Base-by-base conservation (phyloP, 2,329 filamentous ascomycete species). In the Clarireedia sp. region DNA sequence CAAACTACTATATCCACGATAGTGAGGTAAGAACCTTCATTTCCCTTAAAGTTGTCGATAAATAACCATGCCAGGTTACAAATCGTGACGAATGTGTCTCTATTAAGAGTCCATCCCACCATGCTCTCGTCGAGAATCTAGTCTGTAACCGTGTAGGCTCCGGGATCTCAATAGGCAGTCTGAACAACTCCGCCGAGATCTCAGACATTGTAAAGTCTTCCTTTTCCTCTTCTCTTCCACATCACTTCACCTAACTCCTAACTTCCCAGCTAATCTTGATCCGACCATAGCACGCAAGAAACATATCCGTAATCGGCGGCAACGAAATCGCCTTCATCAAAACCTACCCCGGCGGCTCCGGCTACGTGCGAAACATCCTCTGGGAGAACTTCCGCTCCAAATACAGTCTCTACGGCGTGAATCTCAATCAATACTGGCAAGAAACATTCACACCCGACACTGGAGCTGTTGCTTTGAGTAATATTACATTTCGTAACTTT, bases 281-380 rank as follows among this genome's bases (percentile, higher is more conserved):
- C 29, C 8, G 6, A 14, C 4, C 29, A 3, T 3, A 54, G 52
- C 52, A 54, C 14, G 52, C 52, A n/a, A 40, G 64, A 14, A 72
- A 72, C 40, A 71, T 72, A 38, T 68, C 64, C 43, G 67, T 70
- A 19, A 67, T 69, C 16, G 64, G 63, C 51, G 69, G 67, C 3
- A 72, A 67, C 48, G 67, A 71, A 45, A 69, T 72, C 24, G 60
- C 67, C 16, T 70, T 72, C 52, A 72, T 72, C 60, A 72, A 72
- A 55, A 71, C 70, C 9, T 72, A 68, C 55, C 70, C 70, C 0
- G 70, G 70, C 3, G 70, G 70, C 14, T 69, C 67, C 0, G 64
- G 63, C 4, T 71, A 70, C 48, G 69, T 72, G 17, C 68, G 63
- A 23, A 67, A 72, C 50, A 60, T 67, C 5, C 63, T 66, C 0